Evolutionary conservation across 2,329 filamentous ascomycete genomes (phyloP), one percentile per base, ranked within the genome.

Genomic region (Thyridium curvatum): DNA sequence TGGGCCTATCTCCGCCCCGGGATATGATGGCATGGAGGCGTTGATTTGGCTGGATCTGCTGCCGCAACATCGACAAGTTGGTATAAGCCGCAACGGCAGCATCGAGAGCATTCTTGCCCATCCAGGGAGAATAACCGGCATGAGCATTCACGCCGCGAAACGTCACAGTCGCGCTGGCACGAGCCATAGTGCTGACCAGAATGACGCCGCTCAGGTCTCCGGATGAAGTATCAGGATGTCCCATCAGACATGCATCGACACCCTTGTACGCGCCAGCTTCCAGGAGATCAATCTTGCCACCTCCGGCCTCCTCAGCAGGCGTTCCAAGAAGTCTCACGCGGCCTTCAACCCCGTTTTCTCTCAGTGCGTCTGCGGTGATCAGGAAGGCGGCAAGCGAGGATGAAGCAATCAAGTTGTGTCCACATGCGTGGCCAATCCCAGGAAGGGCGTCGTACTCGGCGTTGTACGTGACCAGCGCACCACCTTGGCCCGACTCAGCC

Each of bases 11-110:
- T 4, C 52, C 58, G 3, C 60, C 60, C 4, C 57, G 43, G 8
- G 65, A 52, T 37, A 76, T 64, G 3, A 72, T 61, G 34, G 66
- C 68, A 45, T 74, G 69, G 14, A 76, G 61, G 13, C 71, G 64
- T 41, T 72, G 62, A 8, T 65, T 56, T 0, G 70, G 68, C 6
- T 54, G 54, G 8, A 71, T 61, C 48, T 76, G 72, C 53, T 76
- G 48, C 3, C 69, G 60, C 21, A 72, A 51, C 37, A 69, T 56
- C 2, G 64, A 56, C 10, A 72, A 54, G 37, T 57, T 28, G 52
- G 51, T 59, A 48, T 61, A 61, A 0, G 55, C 47, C 15, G 52
- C 38, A 0, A 68, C 59, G 15, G 66, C 47, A 3, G 68, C 69
- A 46, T 74, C 69, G 3, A 72, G 59, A 0, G 69, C 69, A 43